Base-by-base conservation (phyloP, 768 basidiomycete species). In the Pleurotus giganteus region DNA sequence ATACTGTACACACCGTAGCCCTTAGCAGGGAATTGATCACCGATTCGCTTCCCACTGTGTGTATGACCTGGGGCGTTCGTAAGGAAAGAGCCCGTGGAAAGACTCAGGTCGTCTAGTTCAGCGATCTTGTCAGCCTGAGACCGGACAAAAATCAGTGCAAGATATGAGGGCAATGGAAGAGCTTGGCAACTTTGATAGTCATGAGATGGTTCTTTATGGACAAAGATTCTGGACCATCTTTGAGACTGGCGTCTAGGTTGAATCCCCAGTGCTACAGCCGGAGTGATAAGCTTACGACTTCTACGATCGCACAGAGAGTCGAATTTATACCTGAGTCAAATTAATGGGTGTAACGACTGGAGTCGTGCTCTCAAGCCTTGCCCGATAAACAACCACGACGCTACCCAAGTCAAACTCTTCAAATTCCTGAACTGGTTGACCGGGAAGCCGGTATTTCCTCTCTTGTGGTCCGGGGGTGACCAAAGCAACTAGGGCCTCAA, bases 221-320 rank as follows among this genome's bases (percentile, higher is more conserved):
- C 27, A 81, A 67, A 13, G 71, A 65, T 29, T 79, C 76, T 2
- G 68, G 61, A 4, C 70, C 74, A 5, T 71, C 72, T 43, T 69
- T 67, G 37, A 86, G 70, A 61, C 86, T 89, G 1, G 85, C 88
- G 29, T 88, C 85, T 9, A 90, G 78, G 63, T 91, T 90, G 73
- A 89, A 90, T 26, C 88, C 89, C 87, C 88, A 90, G 66, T 90
- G 88, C 86, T 90, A 55, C 0, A 45, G 27, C 27, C 23, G 52
- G 41, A 46, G 36, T 24, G 26, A 45, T 42, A 42, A 54, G 17
- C 12, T n/a, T 32, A 56, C 26, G 43, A 53, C 41, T 56, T 39
- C n/a, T 19, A 2, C 8, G 2, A 9, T 6, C 2, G 5, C 12
- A 13, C 12, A 17, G 19, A 17, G 27, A 54, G 52, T 24, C n/a